Evolutionary conservation across 495 filamentous ascomycete genomes (phyloP), one percentile per base, ranked within the genome.

Genomic region (Aspergillus conjunctus): DNA sequence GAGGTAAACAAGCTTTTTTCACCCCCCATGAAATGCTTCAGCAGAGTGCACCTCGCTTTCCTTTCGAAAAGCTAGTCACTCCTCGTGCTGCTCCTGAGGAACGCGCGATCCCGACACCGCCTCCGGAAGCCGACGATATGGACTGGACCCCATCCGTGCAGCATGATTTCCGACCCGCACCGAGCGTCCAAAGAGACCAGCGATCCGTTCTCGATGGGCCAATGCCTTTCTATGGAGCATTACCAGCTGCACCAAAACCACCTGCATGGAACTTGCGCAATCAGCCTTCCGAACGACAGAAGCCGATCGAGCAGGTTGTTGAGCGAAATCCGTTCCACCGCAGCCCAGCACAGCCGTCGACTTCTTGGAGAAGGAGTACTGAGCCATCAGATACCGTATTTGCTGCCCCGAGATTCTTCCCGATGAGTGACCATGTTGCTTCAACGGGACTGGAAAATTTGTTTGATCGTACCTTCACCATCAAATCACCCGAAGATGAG

Each of bases 131-230:
- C 7, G 77, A 82, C 55, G 80, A 83, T 62, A 96, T 96, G 91
- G 91, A 96, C 60, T 96, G 91, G 91, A 84, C 87, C 20, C 91
- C 91, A 3, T 86, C 87, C 11, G 69, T 73, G 21, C 80, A 83
- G 18, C 77, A 79, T 54, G 57, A 76, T 14, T 61, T 80, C 37
- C 74, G 66, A 48, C 77, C 82, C 52, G 69, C 81, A 9, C 55
- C 69, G 22, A 73, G 54, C 71, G 70, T 68, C 31, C 59, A 67
- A 31, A 66, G 70, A 39, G 62, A 69, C 33, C 70, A 62, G 51
- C 63, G 63, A 65, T 77, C 73, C 44, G 63, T 69, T 55, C 73
- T 66, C 56, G 75, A 70, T 69, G 76, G 79, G 22, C 73, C 81
- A 32, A 75, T 79, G 33, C 79, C 83, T 12, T 91, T 91, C 60